Base-by-base conservation (phyloP, 257 asterid genomes). In the Nicotiana sylvestris region DNA sequence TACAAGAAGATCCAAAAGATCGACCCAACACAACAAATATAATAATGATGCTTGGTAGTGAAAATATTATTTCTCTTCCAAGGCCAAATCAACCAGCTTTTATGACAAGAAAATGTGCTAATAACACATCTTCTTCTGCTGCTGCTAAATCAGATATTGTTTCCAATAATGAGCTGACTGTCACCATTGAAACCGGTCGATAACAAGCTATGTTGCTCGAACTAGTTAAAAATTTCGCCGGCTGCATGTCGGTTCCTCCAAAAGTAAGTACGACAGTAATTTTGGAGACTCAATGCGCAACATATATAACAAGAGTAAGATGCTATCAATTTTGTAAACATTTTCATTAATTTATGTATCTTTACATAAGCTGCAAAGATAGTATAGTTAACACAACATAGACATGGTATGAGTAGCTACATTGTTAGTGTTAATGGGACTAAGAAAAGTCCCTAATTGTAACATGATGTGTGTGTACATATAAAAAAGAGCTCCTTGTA, bases 1-100 rank as follows among this genome's bases (percentile, higher is more conserved):
- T 72, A 72, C 78, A 72, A 46, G 78, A 72, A 72, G 60, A 72
- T 46, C 78, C 60, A 72, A 72, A 72, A 72, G 78, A 72, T 21
- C 51, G 78, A 4, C 78, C 78, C 21, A 72, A 72, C 29, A 72
- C 78, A 46, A 43, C 78, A 72, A 72, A 46, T 25, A 72, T 72
- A 43, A 43, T 72, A 2, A 72, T 46, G 78, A 72, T 72, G 78
- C 78, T 72, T 72, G 78, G 60, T 12, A 72, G 60, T 25, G 78
- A 72, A 12, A 72, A 72, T 72, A 72, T 72, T 72, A 3, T 12
- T 21, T 72, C 78, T 5, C 78, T 72, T 21, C 78, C 78, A 72
- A 46, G 37, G 1, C 78, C 78, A 21, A 72, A 72, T 21, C 78
- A 72, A 46, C 78, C 78, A 46, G 7, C 61, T 13, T 72, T 72